Base-by-base conservation (phyloP, 345 rosid genomes). In the Salix dunnii region DNA sequence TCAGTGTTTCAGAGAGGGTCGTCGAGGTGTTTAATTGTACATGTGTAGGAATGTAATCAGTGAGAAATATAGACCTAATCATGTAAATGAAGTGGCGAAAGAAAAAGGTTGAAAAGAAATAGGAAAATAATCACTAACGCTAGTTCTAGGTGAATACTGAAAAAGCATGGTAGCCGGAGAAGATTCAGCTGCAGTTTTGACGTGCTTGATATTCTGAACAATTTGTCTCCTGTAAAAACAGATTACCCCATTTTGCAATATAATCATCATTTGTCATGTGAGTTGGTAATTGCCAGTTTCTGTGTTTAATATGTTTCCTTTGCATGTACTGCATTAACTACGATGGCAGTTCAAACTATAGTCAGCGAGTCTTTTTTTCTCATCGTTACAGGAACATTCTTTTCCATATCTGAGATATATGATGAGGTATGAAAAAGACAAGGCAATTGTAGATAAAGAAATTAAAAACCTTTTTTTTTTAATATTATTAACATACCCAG, bases 41-140 rank as follows among this genome's bases (percentile, higher is more conserved):
- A 78, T 78, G n/a, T 78, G 81, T 78, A 67, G 81, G 77, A 55
- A 78, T 72, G 66, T 66, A 58, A 73, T 68, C 14, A 61, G 77
- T 13, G 28, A 68, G 77, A 68, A 55, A 42, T 58, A 73, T 68
- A 73, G 77, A 74, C 46, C 73, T 60, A 66, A 68, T 65, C 64
- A 60, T 78, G 81, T 78, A 78, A 73, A 73, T 73, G 77, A 73
- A 20, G 62, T 16, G 23, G 75, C 20, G 70, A 55, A 38, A 23
- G 43, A 30, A 5, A 40, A 55, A 43, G 36, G 30, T 3, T 33
- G 48, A 31, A 53, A 62, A 42, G n/a, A 68, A 68, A 73, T 61
- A 43, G 77, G 74, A 35, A 68, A 70, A 55, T 73, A 46, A 62
- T 68, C 2, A 46, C 74, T 53, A 42, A 68, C 76, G 48, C 82